Evolutionary conservation across 108 stramenopile species (phyloP), one percentile per base, ranked within the genome.

Genomic region (Phaeodactylum tricornutum): DNA sequence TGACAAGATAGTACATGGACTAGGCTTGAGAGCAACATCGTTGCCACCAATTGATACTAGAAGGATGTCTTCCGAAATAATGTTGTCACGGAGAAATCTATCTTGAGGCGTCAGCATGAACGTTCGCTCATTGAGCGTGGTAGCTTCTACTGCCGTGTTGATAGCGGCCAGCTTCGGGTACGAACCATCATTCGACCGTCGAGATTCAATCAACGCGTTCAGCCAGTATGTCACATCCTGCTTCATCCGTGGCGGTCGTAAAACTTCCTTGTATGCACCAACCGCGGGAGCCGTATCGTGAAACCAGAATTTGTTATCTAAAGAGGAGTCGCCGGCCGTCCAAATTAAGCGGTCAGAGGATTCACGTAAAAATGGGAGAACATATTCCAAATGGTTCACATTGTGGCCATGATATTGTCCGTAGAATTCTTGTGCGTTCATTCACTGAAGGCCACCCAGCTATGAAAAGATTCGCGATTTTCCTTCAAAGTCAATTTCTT

Each of bases 291-390:
- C 3, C 54, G 28, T 30, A 59, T 75, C 79, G 16, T 37, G n/a
- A 43, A 74, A 79, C 83, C 83, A 84, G 48, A 79, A 76, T 45
- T 90, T 90, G 53, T 90, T 90, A 43, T 90, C 87, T 19, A 90
- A 56, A 24, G 63, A 67, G 7, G 72, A 74, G 52, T 87, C 85
- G 1, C 78, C 78, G 6, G 81, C 81, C 0, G 75, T 76, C 77
- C 77, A 79, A 39, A 83, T 73, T 49, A 83, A 49, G 5, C 58
- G 26, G 42, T 76, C 60, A 6, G 72, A 68, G 3, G 35, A 15
- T 35, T 47, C 63, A 29, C 87, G 75, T 1, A 89, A 55, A 6
- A 17, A 53, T 19, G 80, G 73, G 19, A 77, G 66, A 17, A 89
- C 36, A 1, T 23, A 40, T 39, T 69, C 33, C 9, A 89, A 61